Base-by-base conservation (phyloP, 164 flowering plant species). In the Vitis labrusca region DNA sequence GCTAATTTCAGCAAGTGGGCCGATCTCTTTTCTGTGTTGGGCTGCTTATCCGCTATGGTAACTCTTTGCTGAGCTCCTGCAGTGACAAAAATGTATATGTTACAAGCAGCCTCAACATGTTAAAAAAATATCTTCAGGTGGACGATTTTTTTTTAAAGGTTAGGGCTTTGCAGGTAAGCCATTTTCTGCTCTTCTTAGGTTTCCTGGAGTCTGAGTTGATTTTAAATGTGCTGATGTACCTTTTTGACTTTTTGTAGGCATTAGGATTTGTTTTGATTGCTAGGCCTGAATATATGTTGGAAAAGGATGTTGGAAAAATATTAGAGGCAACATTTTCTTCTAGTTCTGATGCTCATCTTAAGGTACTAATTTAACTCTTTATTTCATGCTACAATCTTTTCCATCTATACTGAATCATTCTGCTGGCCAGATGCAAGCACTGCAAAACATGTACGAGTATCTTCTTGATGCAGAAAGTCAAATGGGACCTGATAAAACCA, bases 1-100 rank as follows among this genome's bases (percentile, higher is more conserved):
- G 49, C 13, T 61, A 61, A 61, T 82, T 81, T 74, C 89, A 94
- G 99, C 88, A 81, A 76, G 82, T 89, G 30, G 95, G 93, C 11
- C 86, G 98, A 23, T 93, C 94, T 50, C 88, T 95, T 63, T 95
- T 95, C 69, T 95, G 98, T 75, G 87, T 95, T 79, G 99, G 99
- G 65, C 70, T 88, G 79, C 91, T 95, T 23, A 83, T 95, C 51
- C 94, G 99, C 47, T 91, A 91, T 83, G 97, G 98, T 16, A 88
- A 77, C 56, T 78, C 85, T 67, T 80, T 92, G 82, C 64, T 88
- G 76, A 63, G 47, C 58, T 32, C 79, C 59, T 76, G 79, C 17
- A 70, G 70, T 73, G 75, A 80, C 61, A 77, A 67, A 65, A 81
- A 71, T 61, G 56, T 84, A 52, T 88, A 85, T 72, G 77, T 81